These are phyloP conservation scores for Aurantiochytrium sp. DNA, from an alignment of 108 stramenopile species.

Conservation along the genomic window DNA sequence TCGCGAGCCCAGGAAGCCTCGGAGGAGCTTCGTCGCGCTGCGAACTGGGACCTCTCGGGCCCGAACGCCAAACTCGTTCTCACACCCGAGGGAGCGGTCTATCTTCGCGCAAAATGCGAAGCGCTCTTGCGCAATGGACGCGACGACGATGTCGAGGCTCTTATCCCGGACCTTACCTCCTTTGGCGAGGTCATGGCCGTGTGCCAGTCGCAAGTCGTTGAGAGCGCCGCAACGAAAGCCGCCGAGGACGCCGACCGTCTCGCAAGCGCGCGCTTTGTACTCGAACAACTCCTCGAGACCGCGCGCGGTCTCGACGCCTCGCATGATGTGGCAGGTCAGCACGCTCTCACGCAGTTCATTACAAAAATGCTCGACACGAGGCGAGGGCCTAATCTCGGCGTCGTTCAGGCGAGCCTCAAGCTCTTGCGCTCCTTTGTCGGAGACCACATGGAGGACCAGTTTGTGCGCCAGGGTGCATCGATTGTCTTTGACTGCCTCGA, in stretches of 20 bases:
- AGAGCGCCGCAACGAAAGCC: not conserved
- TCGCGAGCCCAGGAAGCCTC: not conserved
- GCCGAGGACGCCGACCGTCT: not conserved
- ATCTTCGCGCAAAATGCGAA: not conserved
- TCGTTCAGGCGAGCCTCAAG: not conserved
- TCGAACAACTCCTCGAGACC: not conserved
- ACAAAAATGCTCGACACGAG: not conserved
- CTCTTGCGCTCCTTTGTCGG: not conserved
- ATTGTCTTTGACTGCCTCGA: not conserved
- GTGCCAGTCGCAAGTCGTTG: not conserved
- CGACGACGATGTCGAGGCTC: not conserved
- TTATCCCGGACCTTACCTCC: not conserved
- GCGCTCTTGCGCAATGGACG: not conserved
- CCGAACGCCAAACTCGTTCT: not conserved
- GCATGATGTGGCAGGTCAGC: constrained; percentile 2
- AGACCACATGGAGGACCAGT: not conserved
- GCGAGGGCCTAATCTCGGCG: not conserved
- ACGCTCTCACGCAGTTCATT: not conserved
- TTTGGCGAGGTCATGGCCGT: not conserved
- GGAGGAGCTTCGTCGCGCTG: not conserved
- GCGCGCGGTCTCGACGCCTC: not conserved
- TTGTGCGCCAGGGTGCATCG: not conserved
- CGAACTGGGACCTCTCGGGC: not conserved
- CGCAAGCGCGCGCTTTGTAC: not conserved
- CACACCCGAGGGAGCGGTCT: not conserved